Percentiles rank a stretch among this genome's conserved stretches.
Evolutionary conservation across 2,329 filamentous ascomycete species (phyloP).

Genomic region (Piedraia hortae): DNA sequence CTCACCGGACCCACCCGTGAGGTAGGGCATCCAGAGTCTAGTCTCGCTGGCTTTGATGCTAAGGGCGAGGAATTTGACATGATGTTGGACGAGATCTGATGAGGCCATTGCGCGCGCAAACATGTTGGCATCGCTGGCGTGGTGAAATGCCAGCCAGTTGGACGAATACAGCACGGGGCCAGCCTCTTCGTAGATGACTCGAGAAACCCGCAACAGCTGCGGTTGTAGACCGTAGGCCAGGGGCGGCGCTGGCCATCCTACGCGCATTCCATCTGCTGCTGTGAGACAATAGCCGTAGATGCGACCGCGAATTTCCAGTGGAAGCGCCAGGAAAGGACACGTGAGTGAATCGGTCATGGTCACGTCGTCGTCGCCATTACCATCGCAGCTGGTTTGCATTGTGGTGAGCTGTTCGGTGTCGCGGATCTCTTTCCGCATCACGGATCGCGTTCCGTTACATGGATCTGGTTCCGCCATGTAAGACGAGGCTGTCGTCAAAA

Average conservation of each 20-base stretch:
- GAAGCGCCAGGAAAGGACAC: no score
- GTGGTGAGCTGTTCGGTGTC: no score
- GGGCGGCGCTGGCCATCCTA: constrained; percentile 9
- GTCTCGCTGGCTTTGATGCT: constrained; percentile 12
- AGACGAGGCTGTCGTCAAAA: no score
- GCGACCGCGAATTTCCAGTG: constrained; percentile 12
- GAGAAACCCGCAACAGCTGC: constrained; percentile 10
- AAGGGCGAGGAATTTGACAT: constrained; percentile 8
- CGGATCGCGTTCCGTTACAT: no score
- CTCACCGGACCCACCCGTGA: constrained; percentile 6
- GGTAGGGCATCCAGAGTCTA: constrained; percentile 14
- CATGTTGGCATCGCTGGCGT: constrained; percentile 15
- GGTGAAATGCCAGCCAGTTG: constrained; percentile 13
- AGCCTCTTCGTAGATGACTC: constrained; percentile 11
- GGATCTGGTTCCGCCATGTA: no score
- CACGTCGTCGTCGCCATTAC: no score
- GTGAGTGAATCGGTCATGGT: no score
- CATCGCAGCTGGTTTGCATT: no score
- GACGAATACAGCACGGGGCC: constrained; percentile 12
- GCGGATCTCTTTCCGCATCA: no score
- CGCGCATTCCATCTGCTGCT: constrained; percentile 6
- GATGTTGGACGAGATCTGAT: constrained; percentile 3
- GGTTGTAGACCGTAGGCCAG: constrained; percentile 7
- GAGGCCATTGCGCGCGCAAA: constrained; percentile 11
- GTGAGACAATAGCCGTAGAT: constrained; percentile 12